A percentile compares a stretch with the other conserved stretches of the same genome.
phyloP scores from a whole-genome alignment of 805 yeast genomes.

The Grigorovia humatica region DNA sequence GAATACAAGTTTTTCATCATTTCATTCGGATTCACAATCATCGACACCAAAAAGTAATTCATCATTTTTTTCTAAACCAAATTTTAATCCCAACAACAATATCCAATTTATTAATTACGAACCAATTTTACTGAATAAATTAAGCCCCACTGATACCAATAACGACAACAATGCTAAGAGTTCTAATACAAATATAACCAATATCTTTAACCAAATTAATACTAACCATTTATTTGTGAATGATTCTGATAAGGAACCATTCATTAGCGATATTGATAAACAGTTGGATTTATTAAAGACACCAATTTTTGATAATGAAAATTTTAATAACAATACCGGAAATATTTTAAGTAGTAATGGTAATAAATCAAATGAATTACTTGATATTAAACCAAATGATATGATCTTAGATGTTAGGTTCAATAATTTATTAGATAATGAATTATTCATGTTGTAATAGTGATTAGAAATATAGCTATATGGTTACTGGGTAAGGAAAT shows the following conservation, averaged over 20 bases:
- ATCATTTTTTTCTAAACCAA: not conserved
- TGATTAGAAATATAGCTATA: not conserved
- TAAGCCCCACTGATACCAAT: not conserved
- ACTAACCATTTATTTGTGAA: not conserved
- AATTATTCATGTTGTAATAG: not conserved
- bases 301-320: constrained; percentile 5
- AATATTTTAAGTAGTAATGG: not conserved
- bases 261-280: constrained; percentile 7
- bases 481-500: not conserved
- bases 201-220: not conserved
- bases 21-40: not conserved
- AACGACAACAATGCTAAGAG: not conserved
- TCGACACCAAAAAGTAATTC: not conserved
- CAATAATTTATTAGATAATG: not conserved
- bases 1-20: not conserved
- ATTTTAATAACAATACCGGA: not conserved
- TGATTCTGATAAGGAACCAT: not conserved
- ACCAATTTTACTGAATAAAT: not conserved
- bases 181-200: not conserved
- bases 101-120: not conserved
- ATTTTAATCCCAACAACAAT: not conserved
- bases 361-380: not conserved
- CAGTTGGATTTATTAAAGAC: constrained; percentile 8
- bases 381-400: not conserved
- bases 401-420: not conserved